These are phyloP conservation scores for Globisporangium spinosum DNA, from an alignment of 352 stramenopile genomes.

Conservation along the genomic window DNA sequence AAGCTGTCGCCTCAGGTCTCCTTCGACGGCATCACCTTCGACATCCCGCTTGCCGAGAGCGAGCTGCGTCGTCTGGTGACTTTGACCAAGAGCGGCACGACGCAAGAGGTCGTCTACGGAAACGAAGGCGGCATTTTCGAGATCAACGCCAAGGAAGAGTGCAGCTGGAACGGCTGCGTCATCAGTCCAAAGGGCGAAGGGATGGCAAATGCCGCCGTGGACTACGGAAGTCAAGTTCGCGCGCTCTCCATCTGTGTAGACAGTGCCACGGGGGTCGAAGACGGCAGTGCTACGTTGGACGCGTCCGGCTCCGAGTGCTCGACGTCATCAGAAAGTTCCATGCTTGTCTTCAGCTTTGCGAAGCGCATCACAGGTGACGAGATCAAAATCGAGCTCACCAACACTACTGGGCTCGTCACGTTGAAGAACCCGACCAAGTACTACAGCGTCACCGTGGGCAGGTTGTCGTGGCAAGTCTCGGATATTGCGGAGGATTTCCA, in stretches of 20 bases:
- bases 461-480: constrained; percentile 33
- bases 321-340: constrained; percentile 26
- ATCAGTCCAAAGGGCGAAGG: constrained; percentile 34
- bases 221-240: constrained; percentile 46
- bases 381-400: constrained; percentile 23
- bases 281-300: constrained; percentile 32
- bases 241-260: constrained; percentile 39
- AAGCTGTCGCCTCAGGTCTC: constrained; percentile 24
- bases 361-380: constrained; percentile 43
- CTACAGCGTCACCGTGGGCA: constrained; percentile 43
- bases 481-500: constrained; percentile 33
- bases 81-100: constrained; percentile 33
- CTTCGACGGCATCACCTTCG: constrained; percentile 44
- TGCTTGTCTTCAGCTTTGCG: constrained; percentile 56
- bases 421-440: constrained; percentile 41
- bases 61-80: constrained; percentile 36
- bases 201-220: constrained; percentile 28
- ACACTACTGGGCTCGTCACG: constrained; percentile 24
- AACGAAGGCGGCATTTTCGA: constrained; percentile 29
- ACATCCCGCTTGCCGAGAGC: constrained; percentile 31
- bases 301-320: constrained; percentile 23
- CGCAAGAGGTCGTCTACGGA: constrained; percentile 15
- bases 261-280: constrained; percentile 25
- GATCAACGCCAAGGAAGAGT: constrained; percentile 62
- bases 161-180: constrained; percentile 38